A percentile compares a stretch with the other conserved stretches of the same genome.
phyloP scores from a whole-genome alignment of 306 rosid genomes.

The Herpetospermum pedunculosum region DNA sequence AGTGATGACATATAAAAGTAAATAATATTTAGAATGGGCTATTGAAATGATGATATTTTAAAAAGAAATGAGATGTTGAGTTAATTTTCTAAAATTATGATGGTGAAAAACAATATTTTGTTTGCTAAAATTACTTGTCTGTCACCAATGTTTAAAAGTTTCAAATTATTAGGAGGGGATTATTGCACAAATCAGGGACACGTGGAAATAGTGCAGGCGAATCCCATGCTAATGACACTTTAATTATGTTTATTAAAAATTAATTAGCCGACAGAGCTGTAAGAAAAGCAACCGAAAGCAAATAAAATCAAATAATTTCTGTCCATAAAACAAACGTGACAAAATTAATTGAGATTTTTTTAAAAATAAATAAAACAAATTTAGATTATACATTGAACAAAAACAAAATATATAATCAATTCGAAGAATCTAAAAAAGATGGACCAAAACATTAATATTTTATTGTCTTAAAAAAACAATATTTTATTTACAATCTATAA shows the following conservation, averaged over 20 bases:
- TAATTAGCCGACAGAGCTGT: not conserved
- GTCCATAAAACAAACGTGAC: not conserved
- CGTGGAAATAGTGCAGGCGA: not conserved
- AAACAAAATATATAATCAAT: not conserved
- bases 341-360: not conserved
- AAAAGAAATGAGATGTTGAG: too few species aligned
- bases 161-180: not conserved
- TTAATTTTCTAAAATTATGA: not conserved
- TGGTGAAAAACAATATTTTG: not conserved
- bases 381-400: not conserved
- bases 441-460: not conserved
- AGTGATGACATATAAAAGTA: too few species aligned
- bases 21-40: too few species aligned
- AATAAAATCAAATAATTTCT: not conserved
- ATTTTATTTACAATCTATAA: not conserved
- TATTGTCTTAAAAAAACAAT: not conserved
- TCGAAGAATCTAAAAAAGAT: not conserved
- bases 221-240: not conserved
- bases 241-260: not conserved
- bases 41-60: too few species aligned
- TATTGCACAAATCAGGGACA: not conserved
- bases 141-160: not conserved
- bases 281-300: slow-evolving; percentile 1
- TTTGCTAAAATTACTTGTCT: not conserved
- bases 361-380: too few species aligned